Base-by-base conservation (phyloP, 2,329 filamentous ascomycete genomes). In the Aspergillus puulaauensis region DNA sequence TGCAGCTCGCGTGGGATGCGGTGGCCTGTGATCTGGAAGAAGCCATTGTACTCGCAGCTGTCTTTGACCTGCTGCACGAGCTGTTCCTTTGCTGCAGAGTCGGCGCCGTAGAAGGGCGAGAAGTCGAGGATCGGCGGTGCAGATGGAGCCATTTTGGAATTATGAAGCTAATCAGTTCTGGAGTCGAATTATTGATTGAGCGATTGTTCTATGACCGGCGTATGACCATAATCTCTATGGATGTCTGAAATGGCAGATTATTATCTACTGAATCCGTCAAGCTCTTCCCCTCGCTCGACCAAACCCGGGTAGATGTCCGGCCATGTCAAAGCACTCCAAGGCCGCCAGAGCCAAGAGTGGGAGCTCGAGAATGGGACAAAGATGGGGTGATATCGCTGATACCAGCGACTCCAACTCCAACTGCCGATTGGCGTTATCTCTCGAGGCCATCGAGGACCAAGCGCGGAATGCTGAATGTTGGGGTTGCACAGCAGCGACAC, bases 11-110 rank as follows among this genome's bases (percentile, higher is more conserved):
- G 44, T 2, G 77, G 72, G 6, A 80, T 70, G 1, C 70, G 65
- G 52, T 79, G 77, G 27, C 74, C 74, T 2, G 70, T 74, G 59
- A 80, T 77, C 55, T 80, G 77, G 64, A 80, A 80, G 65, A 80
- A 80, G 19, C 78, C 78, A 45, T 70, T 69, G 48, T 68, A 66
- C 9, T 64, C 64, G 33, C 68, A 70, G 15, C 63, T 68, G 15
- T 66, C 59, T n/a, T 67, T 65, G 11, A 70, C 57, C 3, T 66
- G 56, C 2, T 67, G 53, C 7, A 73, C 67, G 14, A 73, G 56
- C 14, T 67, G 56, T 3, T 63, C 60, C 57, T 73, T 74, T 7
- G 70, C 69, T 8, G 60, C 61, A 46, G 50, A 55, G 41, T 74
- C 67, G 4, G 60, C 43, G 11, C 65, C 66, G 33, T 74, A 73